phyloP scores from a whole-genome alignment of 1,139 yeast species.

The Taphrina populina region DNA sequence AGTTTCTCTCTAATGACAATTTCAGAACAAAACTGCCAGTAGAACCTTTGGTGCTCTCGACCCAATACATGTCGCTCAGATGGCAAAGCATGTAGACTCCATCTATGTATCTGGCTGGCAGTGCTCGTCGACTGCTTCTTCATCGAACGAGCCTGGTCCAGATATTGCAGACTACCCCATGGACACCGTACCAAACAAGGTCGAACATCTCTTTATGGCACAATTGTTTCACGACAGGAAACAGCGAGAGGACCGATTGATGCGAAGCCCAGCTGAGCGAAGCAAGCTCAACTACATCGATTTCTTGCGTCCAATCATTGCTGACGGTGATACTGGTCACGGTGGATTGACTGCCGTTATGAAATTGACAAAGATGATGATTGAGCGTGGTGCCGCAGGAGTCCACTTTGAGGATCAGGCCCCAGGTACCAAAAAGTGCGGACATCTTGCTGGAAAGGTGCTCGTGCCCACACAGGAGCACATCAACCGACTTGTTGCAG shows the following conservation, averaged over 20 bases:
- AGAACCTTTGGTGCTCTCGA: conserved; percentile 96
- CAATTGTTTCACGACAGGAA: conserved; percentile 96
- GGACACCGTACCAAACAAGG: conserved; percentile 99
- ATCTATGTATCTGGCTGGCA: conserved; percentile 97
- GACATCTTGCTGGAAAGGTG: conserved; percentile 97
- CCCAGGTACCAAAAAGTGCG: conserved; percentile 97
- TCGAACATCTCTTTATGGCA: conserved; percentile 94
- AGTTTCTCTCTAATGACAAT: neutral
- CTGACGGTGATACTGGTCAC: conserved; percentile 98
- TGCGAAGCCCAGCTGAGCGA: conserved; percentile 60
- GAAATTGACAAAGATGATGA: conserved; percentile 91
- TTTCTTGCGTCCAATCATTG: conserved; percentile 89
- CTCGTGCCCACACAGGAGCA: conserved; percentile 97
- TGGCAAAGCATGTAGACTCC: conserved; percentile 92
- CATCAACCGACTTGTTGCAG: conserved; percentile 86
- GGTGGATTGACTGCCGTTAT: conserved; percentile 97
- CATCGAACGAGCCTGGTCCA: conserved; percentile 96
- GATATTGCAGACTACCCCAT: conserved; percentile 98
- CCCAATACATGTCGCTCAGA: conserved; percentile 93
- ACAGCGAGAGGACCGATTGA: conserved; percentile 81
- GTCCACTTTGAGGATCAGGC: conserved; percentile 98
- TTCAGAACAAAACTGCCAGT: conserved; percentile 55
- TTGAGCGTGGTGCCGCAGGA: conserved; percentile 98
- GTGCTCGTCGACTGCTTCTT: conserved; percentile 95
- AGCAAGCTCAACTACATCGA: conserved; percentile 62